Conservation (phyloP, 2,329 filamentous ascomycete species). For the Sporothrix euskadiensis region DNA sequence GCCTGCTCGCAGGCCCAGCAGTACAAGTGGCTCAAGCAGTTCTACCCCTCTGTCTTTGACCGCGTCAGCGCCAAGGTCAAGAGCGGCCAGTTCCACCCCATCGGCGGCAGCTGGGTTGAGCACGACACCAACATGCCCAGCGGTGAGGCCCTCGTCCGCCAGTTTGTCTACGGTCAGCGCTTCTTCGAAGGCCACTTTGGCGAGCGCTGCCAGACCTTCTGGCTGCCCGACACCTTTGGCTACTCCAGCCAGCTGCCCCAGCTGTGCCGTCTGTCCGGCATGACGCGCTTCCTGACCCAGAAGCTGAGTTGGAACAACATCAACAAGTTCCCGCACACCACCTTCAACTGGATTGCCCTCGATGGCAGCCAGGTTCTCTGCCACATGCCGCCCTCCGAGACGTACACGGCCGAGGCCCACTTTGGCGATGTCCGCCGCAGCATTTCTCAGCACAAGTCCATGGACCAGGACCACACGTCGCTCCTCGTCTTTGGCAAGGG, state of each 20-base stretch:
- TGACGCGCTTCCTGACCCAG: conserved; percentile 95
- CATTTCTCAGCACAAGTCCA: conserved; percentile 87
- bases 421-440: conserved; percentile 93
- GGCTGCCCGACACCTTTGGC: conserved; percentile 97
- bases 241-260: conserved; percentile 96
- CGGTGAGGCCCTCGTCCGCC: conserved; percentile 88
- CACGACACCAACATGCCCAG: conserved; percentile 98
- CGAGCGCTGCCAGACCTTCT: conserved; percentile 85
- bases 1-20: conserved; percentile 93
- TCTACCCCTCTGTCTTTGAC: conserved; percentile 86
- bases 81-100: conserved; percentile 87
- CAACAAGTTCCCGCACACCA: conserved; percentile 97
- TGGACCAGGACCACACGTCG: conserved; percentile 89
- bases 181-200: conserved; percentile 95
- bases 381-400: conserved; percentile 95
- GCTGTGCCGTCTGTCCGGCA: conserved; percentile 87
- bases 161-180: conserved; percentile 93
- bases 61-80: conserved; percentile 90
- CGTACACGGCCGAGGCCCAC: conserved; percentile 90
- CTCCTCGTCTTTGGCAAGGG: conserved; percentile 95
- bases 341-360: conserved; percentile 96
- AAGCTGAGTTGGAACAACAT: conserved; percentile 99
- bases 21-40: conserved; percentile 92
- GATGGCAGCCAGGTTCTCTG: conserved; percentile 96
- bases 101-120: conserved; percentile 98